A percentile compares a stretch with the other conserved stretches of the same genome.
Conservation (phyloP, 805 yeast genomes). For the Ascoidea rubescens region DNA sequence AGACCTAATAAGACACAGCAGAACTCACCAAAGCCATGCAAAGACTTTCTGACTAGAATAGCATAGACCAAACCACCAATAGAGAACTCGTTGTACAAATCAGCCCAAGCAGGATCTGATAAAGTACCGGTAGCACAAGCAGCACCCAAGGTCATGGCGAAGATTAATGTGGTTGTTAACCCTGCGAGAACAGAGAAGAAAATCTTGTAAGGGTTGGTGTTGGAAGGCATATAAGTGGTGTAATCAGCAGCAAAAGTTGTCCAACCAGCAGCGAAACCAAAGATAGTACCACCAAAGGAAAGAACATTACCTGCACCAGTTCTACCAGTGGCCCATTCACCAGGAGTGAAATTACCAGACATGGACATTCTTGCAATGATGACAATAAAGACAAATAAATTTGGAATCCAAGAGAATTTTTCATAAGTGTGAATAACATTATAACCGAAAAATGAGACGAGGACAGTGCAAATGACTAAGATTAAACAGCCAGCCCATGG, state of each 20-base stretch:
- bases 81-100: constrained; percentile 35
- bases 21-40: constrained; percentile 84
- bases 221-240: constrained; percentile 71
- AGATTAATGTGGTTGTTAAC: constrained; percentile 51
- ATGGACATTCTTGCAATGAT: constrained; percentile 65
- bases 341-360: constrained; percentile 38
- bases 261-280: constrained; percentile 93
- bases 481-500: constrained; percentile 87
- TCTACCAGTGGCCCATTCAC: constrained; percentile 30
- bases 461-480: constrained; percentile 49
- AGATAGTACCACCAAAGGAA: constrained; percentile 71
- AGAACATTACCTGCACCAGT: constrained; percentile 65
- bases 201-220: constrained; percentile 41
- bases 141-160: constrained; percentile 73
- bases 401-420: constrained; percentile 83
- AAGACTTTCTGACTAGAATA: constrained; percentile 62
- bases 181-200: constrained; percentile 55
- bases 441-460: constrained; percentile 78
- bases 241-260: constrained; percentile 86
- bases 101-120: constrained; percentile 29
- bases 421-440: constrained; percentile 70
- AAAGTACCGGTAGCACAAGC: constrained; percentile 64
- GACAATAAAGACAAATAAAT: constrained; percentile 54
- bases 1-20: constrained; percentile 74
- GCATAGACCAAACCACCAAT: constrained; percentile 79